Evolutionary conservation across 2,329 filamentous ascomycete species (phyloP).

Genomic region (Pyrenophora graminea): DNA sequence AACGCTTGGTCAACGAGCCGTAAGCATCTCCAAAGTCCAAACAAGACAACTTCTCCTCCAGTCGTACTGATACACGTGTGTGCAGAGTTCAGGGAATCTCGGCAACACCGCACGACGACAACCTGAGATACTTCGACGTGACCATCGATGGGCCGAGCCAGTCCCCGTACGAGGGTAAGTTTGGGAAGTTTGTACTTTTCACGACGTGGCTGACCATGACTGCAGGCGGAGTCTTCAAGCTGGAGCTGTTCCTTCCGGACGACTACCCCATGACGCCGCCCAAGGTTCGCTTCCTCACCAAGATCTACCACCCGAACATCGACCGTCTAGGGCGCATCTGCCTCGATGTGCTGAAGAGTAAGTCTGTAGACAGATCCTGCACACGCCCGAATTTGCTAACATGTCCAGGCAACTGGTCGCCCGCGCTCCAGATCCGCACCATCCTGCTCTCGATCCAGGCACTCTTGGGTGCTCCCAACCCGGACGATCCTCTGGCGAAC

Average conservation of each 20-base stretch:
- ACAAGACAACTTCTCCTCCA: background rate
- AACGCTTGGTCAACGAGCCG: constrained; percentile 95
- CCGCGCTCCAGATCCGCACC: constrained; percentile 94
- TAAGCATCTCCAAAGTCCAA: constrained; percentile 54
- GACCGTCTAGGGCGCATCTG: constrained; percentile 97
- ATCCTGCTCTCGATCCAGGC: constrained; percentile 99
- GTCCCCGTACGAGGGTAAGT: constrained; percentile 89
- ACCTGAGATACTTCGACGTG: constrained; percentile 97
- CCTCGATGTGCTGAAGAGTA: constrained; percentile 95
- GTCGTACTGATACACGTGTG: constrained; percentile 9
- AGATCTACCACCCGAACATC: constrained; percentile 99
- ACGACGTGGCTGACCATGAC: constrained; percentile 11
- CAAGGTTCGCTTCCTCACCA: constrained; percentile 97
- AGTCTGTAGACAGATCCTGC: constrained; percentile 3
- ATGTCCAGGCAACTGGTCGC: constrained; percentile 89
- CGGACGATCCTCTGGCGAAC: constrained; percentile 96
- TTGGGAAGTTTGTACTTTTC: background rate
- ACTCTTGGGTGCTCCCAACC: constrained; percentile 91
- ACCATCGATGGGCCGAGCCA: constrained; percentile 90
- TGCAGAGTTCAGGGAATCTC: constrained; percentile 91
- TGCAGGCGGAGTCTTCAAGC: constrained; percentile 83
- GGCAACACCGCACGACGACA: constrained; percentile 93
- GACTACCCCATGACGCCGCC: constrained; percentile 99
- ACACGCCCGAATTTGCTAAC: constrained; percentile 1
- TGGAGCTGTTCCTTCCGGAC: constrained; percentile 95